Base-by-base conservation (phyloP, 1,284 basidiomycete genomes). In the Volvariella surrecta region DNA sequence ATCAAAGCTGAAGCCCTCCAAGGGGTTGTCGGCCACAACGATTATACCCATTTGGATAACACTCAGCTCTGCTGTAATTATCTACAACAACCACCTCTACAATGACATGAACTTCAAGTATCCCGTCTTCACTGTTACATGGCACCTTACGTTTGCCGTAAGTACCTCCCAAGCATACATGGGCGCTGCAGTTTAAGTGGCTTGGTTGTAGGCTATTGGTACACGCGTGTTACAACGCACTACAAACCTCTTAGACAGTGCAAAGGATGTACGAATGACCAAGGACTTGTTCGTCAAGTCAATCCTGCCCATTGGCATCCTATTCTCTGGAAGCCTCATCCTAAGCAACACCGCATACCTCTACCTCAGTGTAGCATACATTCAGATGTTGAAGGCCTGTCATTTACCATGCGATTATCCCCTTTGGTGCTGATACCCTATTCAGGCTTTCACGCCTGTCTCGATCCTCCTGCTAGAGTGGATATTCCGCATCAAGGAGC, bases 1-100 rank as follows among this genome's bases (percentile, higher is more conserved):
- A 45, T 62, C 22, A 74, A 74, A 52, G 56, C 63, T 17, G 73
- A 69, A 53, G 24, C 24, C 24, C 6, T 6, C 24, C 24, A 28
- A 28, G 24, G 24, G 24, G 6, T 58, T 83, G 30, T 73, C 82
- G 7, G 70, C 84, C 0, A 61, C 78, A 1, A 67, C 75, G 44
- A 88, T 91, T 55, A 89, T 91, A 45, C 85, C 85, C 20, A 64
- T 92, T 46, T 93, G 91, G 94, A 98, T 98, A 60, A 68, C 80
- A 11, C 84, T 96, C 55, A 89, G 83, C 49, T 90, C 90, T 32
- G 66, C 79, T 8, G 94, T 98, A 58, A 98, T 98, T 67, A 82
- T 97, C 45, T 97, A 97, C 79, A 98, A 98, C 77, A 94, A 93
- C 64, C 87, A 88, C 59, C 68, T 96, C 59, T 93, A 92, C 68